phyloP scores from a whole-genome alignment of 1,139 yeast species.

The Sugiyamaella xylanicola region DNA sequence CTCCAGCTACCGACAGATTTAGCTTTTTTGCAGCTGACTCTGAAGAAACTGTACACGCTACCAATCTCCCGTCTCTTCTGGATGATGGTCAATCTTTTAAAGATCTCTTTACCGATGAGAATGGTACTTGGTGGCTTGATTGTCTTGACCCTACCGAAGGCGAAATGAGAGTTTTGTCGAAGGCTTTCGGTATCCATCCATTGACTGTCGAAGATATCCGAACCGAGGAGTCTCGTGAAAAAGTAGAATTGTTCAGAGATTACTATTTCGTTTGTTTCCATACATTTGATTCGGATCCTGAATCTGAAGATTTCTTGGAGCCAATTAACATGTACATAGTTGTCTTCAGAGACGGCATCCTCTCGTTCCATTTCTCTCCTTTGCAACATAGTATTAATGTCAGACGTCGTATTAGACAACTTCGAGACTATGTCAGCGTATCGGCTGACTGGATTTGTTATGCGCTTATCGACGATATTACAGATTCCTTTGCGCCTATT shows the following conservation, averaged over 20 bases:
- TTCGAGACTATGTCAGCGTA: slow-evolving; percentile 83
- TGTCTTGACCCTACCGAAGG: slow-evolving; percentile 91
- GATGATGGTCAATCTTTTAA: slow-evolving; percentile 64
- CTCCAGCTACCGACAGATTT: slow-evolving; percentile 57
- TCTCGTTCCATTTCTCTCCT: slow-evolving; percentile 85
- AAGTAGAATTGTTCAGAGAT: slow-evolving; percentile 85
- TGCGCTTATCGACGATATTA: slow-evolving; percentile 90
- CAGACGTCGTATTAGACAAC: slow-evolving; percentile 86
- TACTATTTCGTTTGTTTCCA: slow-evolving; percentile 93
- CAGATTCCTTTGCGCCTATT: slow-evolving; percentile 91
- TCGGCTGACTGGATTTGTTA: slow-evolving; percentile 94
- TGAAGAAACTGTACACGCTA: slow-evolving; percentile 87
- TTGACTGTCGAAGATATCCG: slow-evolving; percentile 94
- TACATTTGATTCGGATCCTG: slow-evolving; percentile 70
- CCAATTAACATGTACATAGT: slow-evolving; percentile 87
- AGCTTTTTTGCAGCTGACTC: slow-evolving; percentile 78
- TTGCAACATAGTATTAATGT: slow-evolving; percentile 83
- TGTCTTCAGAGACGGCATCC: slow-evolving; percentile 79
- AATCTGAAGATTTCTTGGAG: slow-evolving; percentile 78
- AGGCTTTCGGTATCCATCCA: slow-evolving; percentile 93
- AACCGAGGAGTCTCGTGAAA: slow-evolving; percentile 90
- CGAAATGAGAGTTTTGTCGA: slow-evolving; percentile 88
- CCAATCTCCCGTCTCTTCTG: slow-evolving; percentile 77
- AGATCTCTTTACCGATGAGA: slow-evolving; percentile 62
- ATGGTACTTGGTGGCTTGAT: slow-evolving; percentile 79